phyloP scores from a whole-genome alignment of 345 rosid genomes.

The Ricinus communis region DNA sequence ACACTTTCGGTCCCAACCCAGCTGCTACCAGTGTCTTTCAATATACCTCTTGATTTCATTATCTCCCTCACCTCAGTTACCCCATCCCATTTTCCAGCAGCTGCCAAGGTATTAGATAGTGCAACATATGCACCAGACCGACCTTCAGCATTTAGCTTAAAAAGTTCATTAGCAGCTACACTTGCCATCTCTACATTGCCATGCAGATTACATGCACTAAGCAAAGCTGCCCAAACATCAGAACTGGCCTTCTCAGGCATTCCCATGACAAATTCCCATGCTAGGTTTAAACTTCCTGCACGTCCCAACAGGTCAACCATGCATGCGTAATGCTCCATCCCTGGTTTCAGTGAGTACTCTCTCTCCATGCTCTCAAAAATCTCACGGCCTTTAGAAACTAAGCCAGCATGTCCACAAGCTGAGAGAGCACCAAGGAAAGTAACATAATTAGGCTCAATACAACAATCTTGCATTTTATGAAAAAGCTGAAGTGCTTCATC shows the following conservation, averaged over 20 bases:
- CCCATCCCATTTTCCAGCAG: constrained; percentile 75
- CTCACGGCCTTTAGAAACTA: constrained; percentile 62
- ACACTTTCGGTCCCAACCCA: constrained; percentile 55
- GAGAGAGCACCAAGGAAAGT: constrained; percentile 88
- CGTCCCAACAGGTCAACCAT: constrained; percentile 92
- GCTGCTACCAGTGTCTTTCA: constrained; percentile 66
- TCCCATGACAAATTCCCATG: constrained; percentile 56
- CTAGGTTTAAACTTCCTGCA: constrained; percentile 59
- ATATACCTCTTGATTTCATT: constrained; percentile 69
- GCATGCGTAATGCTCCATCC: constrained; percentile 92
- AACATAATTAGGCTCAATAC: constrained; percentile 61
- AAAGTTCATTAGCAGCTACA: constrained; percentile 69
- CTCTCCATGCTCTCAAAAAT: constrained; percentile 80
- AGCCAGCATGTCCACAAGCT: constrained; percentile 86
- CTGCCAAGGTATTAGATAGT: constrained; percentile 76
- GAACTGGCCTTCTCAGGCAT: constrained; percentile 73
- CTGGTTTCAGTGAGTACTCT: constrained; percentile 59
- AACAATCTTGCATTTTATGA: constrained; percentile 44
- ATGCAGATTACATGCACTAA: constrained; percentile 72
- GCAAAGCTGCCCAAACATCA: constrained; percentile 92
- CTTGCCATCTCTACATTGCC: constrained; percentile 63
- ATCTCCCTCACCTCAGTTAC: constrained; percentile 64
- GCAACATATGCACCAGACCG: constrained; percentile 91
- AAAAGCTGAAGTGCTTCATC: constrained; percentile 75
- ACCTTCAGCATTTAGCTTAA: constrained; percentile 57